These are phyloP conservation scores for Fennellomyces sp. DNA, from an alignment of 371 early-diverging fungal species.

Conservation along the genomic window DNA sequence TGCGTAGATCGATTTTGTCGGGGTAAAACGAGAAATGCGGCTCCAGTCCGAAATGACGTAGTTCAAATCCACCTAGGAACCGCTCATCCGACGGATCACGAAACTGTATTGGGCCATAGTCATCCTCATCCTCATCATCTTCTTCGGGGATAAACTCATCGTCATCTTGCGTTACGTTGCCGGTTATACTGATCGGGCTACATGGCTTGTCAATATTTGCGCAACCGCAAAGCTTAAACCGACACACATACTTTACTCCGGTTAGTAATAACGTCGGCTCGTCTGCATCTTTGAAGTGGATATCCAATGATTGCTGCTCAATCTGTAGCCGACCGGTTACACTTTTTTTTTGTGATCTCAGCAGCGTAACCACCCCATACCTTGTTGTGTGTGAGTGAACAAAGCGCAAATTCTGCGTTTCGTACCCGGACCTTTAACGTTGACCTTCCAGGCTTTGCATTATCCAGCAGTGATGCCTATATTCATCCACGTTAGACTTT, in stretches of 20 bases:
- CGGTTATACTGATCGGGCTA: neutral
- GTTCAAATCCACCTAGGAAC: conserved; percentile 24
- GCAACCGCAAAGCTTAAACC: too few species aligned
- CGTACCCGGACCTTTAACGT: neutral
- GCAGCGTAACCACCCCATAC: neutral
- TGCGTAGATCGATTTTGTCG: conserved; percentile 21
- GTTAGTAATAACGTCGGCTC: neutral
- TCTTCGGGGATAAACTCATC: conserved; percentile 4
- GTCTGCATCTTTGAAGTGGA: neutral
- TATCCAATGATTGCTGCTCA: conserved; percentile 1
- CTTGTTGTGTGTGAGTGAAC: neutral
- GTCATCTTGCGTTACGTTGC: conserved; percentile 3
- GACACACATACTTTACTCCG: conserved; percentile 3
- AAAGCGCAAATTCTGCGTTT: neutral
- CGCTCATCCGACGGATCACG: conserved; percentile 23
- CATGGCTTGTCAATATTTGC: neutral
- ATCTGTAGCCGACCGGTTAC: neutral
- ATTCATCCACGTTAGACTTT: neutral
- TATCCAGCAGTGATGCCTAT: neutral
- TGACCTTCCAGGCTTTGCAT: neutral
- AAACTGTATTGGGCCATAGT: conserved; percentile 14
- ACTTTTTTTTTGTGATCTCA: too few species aligned
- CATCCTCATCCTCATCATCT: conserved; percentile 16
- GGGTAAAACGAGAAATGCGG: conserved; percentile 4
- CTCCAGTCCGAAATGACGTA: conserved; percentile 22